phyloP scores from a whole-genome alignment of 768 basidiomycete genomes.

The Podaxis sp. region DNA sequence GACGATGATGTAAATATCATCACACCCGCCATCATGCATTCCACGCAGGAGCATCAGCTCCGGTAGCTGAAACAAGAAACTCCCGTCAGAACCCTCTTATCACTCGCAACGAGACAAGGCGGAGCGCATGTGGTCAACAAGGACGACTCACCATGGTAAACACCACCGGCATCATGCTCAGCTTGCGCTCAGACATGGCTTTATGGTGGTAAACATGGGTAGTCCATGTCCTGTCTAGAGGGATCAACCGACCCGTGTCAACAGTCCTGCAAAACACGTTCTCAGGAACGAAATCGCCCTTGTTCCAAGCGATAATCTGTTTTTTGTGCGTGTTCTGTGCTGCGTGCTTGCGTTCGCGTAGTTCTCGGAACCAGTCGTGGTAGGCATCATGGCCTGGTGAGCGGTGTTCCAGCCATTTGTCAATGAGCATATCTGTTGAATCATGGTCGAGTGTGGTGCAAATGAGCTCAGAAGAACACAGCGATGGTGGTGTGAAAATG shows the following conservation, averaged over 20 bases:
- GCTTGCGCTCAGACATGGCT: constrained; percentile 66
- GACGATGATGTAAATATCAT: constrained; percentile 75
- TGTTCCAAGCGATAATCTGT: constrained; percentile 55
- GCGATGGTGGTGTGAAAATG: constrained; percentile 57
- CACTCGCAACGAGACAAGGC: not conserved
- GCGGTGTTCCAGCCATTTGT: constrained; percentile 79
- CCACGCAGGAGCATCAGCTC: constrained; percentile 77
- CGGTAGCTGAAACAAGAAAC: constrained; percentile 47
- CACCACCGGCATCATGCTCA: constrained; percentile 77
- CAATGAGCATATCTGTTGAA: constrained; percentile 72
- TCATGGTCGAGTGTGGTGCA: constrained; percentile 76
- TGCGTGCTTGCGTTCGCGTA: constrained; percentile 62
- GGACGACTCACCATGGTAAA: constrained; percentile 63
- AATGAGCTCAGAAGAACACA: constrained; percentile 75
- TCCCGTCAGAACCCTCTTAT: not conserved
- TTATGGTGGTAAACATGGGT: constrained; percentile 78
- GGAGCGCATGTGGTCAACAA: not conserved
- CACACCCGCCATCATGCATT: constrained; percentile 78
- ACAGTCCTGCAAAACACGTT: constrained; percentile 78
- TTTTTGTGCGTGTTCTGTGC: constrained; percentile 37
- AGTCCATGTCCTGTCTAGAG: constrained; percentile 78
- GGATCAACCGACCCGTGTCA: constrained; percentile 73
- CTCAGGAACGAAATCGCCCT: constrained; percentile 74
- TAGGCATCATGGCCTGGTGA: constrained; percentile 59
- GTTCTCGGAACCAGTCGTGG: constrained; percentile 70